These are phyloP conservation scores for Candida methanosorbosa DNA, from an alignment of 805 yeast genomes.

Conservation along the genomic window DNA sequence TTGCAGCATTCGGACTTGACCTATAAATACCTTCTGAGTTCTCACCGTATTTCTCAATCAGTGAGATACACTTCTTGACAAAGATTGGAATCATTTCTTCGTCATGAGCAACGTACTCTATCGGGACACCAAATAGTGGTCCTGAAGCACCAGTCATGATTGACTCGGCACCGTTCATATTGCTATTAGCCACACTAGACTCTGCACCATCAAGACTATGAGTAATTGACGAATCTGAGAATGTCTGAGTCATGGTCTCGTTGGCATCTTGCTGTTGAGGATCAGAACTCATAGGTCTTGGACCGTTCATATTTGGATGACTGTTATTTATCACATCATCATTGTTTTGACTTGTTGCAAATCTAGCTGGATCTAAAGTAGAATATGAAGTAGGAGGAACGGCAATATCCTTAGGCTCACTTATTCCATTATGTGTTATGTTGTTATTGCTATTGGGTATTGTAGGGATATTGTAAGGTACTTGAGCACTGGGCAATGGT, in stretches of 20 bases:
- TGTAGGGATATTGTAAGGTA: not conserved
- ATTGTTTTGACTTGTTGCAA: no score
- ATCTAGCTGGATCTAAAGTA: slow-evolving; percentile 18
- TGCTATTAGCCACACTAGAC: not conserved
- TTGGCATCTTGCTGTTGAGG: not conserved
- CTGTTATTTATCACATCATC: not conserved
- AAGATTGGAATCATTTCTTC: slow-evolving; percentile 89
- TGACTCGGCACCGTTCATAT: not conserved
- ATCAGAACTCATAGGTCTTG: slow-evolving; percentile 11
- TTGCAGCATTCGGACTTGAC: slow-evolving; percentile 68
- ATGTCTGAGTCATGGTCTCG: slow-evolving; percentile 1
- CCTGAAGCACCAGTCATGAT: not conserved
- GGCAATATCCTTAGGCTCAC: not conserved
- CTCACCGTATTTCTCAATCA: slow-evolving; percentile 77
- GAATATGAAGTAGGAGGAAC: slow-evolving; percentile 7
- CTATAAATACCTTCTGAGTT: slow-evolving; percentile 87
- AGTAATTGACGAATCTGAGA: slow-evolving; percentile 2
- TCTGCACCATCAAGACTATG: not conserved
- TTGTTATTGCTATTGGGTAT: slow-evolving; percentile 1
- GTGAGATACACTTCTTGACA: slow-evolving; percentile 80
- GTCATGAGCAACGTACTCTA: slow-evolving; percentile 75
- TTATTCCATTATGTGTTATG: not conserved
- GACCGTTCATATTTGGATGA: slow-evolving; percentile 14
- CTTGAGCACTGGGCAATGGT: not conserved
- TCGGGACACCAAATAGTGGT: slow-evolving; percentile 72